Base-by-base conservation (phyloP, 2,329 filamentous ascomycete species). In the Cercospora brassicicola region DNA sequence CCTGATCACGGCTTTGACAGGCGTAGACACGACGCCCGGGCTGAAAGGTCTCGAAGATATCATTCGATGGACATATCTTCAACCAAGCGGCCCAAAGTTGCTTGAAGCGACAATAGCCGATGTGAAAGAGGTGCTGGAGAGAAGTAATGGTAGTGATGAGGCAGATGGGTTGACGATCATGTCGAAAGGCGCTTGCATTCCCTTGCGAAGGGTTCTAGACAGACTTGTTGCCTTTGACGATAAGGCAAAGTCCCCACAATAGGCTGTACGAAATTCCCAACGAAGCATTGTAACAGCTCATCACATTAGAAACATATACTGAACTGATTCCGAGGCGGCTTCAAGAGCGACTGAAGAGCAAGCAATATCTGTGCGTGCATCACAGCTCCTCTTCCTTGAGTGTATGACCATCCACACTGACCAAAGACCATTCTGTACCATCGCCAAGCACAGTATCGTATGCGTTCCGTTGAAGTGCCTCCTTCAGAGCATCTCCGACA, bases 41-140 rank as follows among this genome's bases (percentile, higher is more conserved):
- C 45, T 78, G 39, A 72, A 77, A 51, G 86, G 84, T 0, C 78
- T 89, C 51, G 80, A 82, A 42, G 80, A 85, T 36, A 82, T 87
- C n/a, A 73, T 89, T 18, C 71, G 78, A 0, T 88, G 83, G 79
- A 73, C 87, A 2, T 89, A 89, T 71, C 73, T 81, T 65, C 71
- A 72, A 30, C 48, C 69, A 13, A 67, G 67, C 0, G 79, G 79
- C 0, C 72, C 81, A 5, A 72, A 72, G 48, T 70, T 86, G 18
- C 74, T 86, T 7, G 76, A 82, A 6, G 79, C 80, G 67, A 82
- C 83, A 0, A 81, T 85, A 9, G 71, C 76, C 20, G 79, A 79
- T 2, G 80, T 82, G 2, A 80, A 80, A 59, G 78, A 77, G 0
- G 79, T 84, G 5, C 73, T 85, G 13, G 73, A 75, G 65, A 73